Evolutionary conservation across 345 rosid genomes (phyloP), one percentile per base, ranked within the genome.

Genomic region (Dipteronia sinensis): DNA sequence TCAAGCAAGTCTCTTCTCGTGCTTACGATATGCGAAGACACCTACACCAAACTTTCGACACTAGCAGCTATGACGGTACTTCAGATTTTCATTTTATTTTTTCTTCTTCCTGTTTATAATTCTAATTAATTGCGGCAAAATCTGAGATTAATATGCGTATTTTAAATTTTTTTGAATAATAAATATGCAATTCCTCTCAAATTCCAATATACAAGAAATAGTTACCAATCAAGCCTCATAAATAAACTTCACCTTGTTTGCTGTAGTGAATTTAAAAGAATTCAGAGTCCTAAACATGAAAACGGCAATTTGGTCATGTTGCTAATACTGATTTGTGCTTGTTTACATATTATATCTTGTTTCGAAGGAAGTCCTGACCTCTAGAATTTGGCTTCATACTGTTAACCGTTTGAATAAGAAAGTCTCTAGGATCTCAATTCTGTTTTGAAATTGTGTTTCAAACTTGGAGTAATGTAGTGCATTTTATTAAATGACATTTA

Each of bases 1-100:
- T 96, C 62, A 89, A 88, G 87, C 88, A 76, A 80, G 97, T 94
- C 7, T 93, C 99, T 1, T 96, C 99, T 27, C 97, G 99, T 78
- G 99, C 99, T 68, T 96, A 96, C 70, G 97, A 89, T 74, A 96
- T 96, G 93, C 95, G 99, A 65, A 87, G 98, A 75, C 88, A 92
- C 82, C 81, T 96, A 34, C 93, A 96, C 12, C 97, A 94, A 84
- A 81, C 88, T 23, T 89, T 96, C 68, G 98, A 96, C 73, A 84
- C 86, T 83, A 89, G 92, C 87, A 96, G 97, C 89, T 94, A 93
- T 76, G 99, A 96, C 46, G 97, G 99, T 96, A 81, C 53, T 46
- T 73, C 16, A n/a, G 53, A 55, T 15, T 13, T 10, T 8, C 49
- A 31, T 31, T 31, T 31, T 31, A 3, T 3, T 31, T 34, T 0